These are phyloP conservation scores for Coemansia sp. DNA, from an alignment of 192 early-diverging fungal species.

Conservation along the genomic window DNA sequence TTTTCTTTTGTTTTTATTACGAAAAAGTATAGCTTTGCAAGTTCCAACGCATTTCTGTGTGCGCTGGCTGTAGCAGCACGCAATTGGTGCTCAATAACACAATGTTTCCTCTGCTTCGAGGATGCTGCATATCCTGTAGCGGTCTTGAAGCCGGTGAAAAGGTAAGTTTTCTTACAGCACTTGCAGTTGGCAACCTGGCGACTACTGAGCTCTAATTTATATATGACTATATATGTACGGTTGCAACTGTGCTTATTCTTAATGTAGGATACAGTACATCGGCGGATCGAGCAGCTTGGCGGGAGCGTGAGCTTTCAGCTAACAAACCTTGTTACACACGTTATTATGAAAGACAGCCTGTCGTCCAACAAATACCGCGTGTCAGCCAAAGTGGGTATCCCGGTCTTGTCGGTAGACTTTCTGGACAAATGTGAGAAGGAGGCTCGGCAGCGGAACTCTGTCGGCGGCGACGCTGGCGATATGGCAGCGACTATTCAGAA, in stretches of 20 bases:
- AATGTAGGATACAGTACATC: constrained; percentile 25
- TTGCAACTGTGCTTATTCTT: not conserved
- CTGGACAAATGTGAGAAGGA: constrained; percentile 42
- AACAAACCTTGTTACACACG: constrained; percentile 46
- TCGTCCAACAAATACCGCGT: constrained; percentile 41
- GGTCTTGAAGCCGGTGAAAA: constrained; percentile 42
- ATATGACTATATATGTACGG: not conserved
- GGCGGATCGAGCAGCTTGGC: constrained; percentile 39
- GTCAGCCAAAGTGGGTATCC: constrained; percentile 40
- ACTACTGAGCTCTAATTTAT: not conserved
- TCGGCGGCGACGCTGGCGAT: not conserved
- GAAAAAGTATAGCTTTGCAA: too few species aligned
- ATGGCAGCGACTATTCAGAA: constrained; percentile 1
- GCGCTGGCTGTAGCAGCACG: too few species aligned
- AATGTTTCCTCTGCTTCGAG: constrained; percentile 24
- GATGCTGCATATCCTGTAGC: constrained; percentile 50
- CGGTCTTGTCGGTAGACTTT: constrained; percentile 43
- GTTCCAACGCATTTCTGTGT: too few species aligned
- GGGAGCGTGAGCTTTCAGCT: constrained; percentile 38
- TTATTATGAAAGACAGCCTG: constrained; percentile 30
- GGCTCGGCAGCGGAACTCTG: constrained; percentile 10
- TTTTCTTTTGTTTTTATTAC: not conserved
- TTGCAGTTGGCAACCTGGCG: not conserved
- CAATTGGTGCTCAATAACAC: not conserved
- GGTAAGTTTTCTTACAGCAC: constrained; percentile 9